Evolutionary conservation across 768 basidiomycete genomes (phyloP), one percentile per base, ranked within the genome.

Genomic region (Rhodocollybia butyracea): DNA sequence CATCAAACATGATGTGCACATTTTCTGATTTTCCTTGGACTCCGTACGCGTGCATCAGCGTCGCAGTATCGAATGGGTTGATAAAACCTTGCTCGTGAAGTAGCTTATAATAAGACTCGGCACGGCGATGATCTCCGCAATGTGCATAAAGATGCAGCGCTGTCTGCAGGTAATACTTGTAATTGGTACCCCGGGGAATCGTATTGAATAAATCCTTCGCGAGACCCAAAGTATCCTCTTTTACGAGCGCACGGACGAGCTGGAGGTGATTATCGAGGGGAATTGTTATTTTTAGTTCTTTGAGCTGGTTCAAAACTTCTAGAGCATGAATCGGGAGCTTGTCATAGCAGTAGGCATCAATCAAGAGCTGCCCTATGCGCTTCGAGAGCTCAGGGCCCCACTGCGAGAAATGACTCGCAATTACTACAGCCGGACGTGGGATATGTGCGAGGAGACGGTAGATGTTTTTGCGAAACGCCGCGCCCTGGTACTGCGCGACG

Each of bases 31-130:
- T 68, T 13, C 79, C 79, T 11, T 71, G 63, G 29, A 75, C 68
- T 4, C 85, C 85, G 63, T 83, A 75, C 0, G 79, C 76, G 57
- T 83, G 80, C 65, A 92, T 70, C 26, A 83, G 63, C 68, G 77
- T 71, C n/a, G 73, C 71, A 39, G 71, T 69, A 46, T 76, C 73
- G 15, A 59, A 59, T 2, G 58, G 24, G 0, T 59, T 57, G 34
- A 61, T 65, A 64, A 67, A 64, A 3, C 66, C 61, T 19, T 61
- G 63, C 11, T 66, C 64, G 10, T 60, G 39, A 42, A 85, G 66
- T 10, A 58, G 59, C 38, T 68, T 55, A 60, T 75, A 86, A 59
- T 72, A 77, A 21, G 68, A 60, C 51, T 84, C 68, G 1, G 82
- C 76, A 5, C 69, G 68, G 24, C 62, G 61, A 17, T 68, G 60